Conservation (phyloP, 2,329 filamentous ascomycete genomes). For the Colletotrichum gigasporum region DNA sequence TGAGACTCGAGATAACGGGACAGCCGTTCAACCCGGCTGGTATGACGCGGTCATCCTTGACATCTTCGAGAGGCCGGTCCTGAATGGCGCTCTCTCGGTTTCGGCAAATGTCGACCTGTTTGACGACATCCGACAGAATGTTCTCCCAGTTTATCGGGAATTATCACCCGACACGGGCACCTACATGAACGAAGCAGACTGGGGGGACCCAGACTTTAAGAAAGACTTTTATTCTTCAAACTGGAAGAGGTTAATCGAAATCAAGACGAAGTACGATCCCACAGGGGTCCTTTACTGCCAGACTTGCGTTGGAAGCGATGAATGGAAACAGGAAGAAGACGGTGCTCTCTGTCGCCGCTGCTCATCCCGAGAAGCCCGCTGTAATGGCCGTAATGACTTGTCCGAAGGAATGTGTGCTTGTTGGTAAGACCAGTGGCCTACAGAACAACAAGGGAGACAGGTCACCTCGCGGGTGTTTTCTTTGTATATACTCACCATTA, state of each 20-base stretch:
- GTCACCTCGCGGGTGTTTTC: too few relatives aligned
- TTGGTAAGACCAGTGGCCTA: background rate
- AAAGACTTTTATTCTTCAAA: constrained; percentile 43
- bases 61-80: constrained; percentile 56
- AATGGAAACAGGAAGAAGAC: constrained; percentile 43
- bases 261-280: constrained; percentile 63
- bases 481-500: too few relatives aligned
- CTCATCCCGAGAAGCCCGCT: background rate
- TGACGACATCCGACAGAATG: constrained; percentile 1
- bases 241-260: constrained; percentile 47
- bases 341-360: constrained; percentile 3
- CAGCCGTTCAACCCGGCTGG: constrained; percentile 13
- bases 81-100: background rate
- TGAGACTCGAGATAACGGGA: background rate
- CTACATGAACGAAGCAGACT: constrained; percentile 62
- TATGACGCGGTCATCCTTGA: background rate
- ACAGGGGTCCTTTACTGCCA: constrained; percentile 53
- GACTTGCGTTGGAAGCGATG: constrained; percentile 58
- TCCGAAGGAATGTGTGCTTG: constrained; percentile 8
- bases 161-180: constrained; percentile 40
- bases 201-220: constrained; percentile 37
- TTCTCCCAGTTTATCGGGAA: background rate
- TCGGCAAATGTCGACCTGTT: background rate
- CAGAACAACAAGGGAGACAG: too few relatives aligned
- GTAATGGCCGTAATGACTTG: background rate